phyloP scores from a whole-genome alignment of 2,329 filamentous ascomycete species.

The Periconia digitata region DNA sequence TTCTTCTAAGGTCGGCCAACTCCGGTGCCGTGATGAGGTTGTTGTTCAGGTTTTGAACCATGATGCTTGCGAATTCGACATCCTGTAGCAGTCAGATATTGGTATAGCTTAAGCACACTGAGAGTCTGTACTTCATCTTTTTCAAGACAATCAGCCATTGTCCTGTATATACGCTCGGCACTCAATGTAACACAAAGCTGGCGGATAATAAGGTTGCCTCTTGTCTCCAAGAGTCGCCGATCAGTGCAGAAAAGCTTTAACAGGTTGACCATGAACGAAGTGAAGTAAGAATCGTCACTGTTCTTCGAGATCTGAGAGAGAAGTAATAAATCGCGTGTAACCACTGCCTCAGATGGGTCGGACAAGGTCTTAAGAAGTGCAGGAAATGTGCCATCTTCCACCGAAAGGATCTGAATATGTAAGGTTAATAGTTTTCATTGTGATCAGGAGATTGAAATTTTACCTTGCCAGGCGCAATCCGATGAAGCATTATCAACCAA shows the following conservation, averaged over 20 bases:
- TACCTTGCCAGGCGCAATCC: constrained; percentile 90
- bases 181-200: constrained; percentile 92
- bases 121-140: constrained; percentile 70
- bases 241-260: constrained; percentile 95
- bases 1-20: constrained; percentile 84
- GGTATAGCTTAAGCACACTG: not conserved
- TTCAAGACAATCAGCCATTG: constrained; percentile 92
- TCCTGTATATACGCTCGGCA: constrained; percentile 92
- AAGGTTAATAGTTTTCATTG: constrained; percentile 8
- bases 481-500: constrained; percentile 97
- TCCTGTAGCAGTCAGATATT: constrained; percentile 53
- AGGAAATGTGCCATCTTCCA: constrained; percentile 96
- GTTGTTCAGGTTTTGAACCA: constrained; percentile 99
- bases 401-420: constrained; percentile 63
- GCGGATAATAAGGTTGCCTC: constrained; percentile 94
- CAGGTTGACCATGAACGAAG: constrained; percentile 96
- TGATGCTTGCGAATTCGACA: constrained; percentile 97
- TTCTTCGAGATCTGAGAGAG: constrained; percentile 95
- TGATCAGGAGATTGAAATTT: constrained; percentile 1
- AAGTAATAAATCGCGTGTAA: constrained; percentile 89
- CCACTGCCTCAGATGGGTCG: constrained; percentile 91
- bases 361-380: constrained; percentile 94
- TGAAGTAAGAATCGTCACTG: constrained; percentile 96
- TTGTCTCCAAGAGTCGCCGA: constrained; percentile 82
- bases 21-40: constrained; percentile 98